These are phyloP conservation scores for Candida broadrunensis DNA, from an alignment of 805 yeast species.

Conservation along the genomic window DNA sequence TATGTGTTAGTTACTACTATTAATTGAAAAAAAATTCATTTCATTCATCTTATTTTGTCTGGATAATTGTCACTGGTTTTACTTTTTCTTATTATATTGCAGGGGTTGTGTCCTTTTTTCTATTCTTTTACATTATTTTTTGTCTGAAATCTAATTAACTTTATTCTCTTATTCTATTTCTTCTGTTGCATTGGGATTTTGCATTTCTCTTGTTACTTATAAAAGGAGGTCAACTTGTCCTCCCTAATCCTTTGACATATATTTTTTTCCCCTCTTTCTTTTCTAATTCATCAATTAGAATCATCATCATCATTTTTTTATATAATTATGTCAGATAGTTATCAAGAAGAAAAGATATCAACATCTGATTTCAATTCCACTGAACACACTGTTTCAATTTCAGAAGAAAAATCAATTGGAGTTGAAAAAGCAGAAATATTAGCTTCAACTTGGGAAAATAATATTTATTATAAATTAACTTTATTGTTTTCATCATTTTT, in stretches of 20 bases:
- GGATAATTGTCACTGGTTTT: too few relatives aligned
- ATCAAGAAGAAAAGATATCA: not conserved
- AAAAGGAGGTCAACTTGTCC: not conserved
- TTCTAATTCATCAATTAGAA: not conserved
- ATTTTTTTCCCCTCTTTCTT: too few relatives aligned
- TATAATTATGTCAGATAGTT: not conserved
- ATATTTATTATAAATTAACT: constrained; percentile 30
- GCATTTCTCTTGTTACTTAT: not conserved
- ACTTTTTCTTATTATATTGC: too few relatives aligned
- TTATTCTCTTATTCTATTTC: not conserved
- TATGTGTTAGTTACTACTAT: too few relatives aligned
- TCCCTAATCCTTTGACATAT: too few relatives aligned
- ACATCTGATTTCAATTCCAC: not conserved
- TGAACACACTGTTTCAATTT: not conserved
- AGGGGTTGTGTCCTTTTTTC: too few relatives aligned
- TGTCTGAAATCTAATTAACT: too few relatives aligned
- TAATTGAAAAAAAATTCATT: too few relatives aligned
- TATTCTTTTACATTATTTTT: not conserved
- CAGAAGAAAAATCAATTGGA: constrained; percentile 40
- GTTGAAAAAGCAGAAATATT: constrained; percentile 56
- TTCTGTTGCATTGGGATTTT: not conserved
- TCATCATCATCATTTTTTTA: not conserved
- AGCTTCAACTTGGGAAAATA: constrained; percentile 43
- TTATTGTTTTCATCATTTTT: constrained; percentile 50
- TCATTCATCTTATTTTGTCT: too few relatives aligned